phyloP scores from a whole-genome alignment of 1,284 basidiomycete species.

The Sanghuangporus baumii region DNA sequence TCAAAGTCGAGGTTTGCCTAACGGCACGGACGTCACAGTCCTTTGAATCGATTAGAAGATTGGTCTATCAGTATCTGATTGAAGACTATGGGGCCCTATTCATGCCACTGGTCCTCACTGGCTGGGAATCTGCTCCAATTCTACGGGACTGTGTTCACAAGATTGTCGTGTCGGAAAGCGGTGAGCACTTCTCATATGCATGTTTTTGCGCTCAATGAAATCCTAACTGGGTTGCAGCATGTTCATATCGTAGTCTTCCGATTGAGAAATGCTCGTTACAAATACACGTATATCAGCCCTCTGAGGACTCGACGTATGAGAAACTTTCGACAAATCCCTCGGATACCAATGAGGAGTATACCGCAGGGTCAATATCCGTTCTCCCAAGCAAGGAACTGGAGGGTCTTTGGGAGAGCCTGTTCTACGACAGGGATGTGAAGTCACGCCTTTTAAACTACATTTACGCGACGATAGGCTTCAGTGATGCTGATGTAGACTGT shows the following conservation, averaged over 20 bases:
- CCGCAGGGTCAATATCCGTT: conserved; percentile 83
- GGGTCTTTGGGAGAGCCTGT: conserved; percentile 87
- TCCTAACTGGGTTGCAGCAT: conserved; percentile 20
- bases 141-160: conserved; percentile 72
- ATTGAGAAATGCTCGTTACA: conserved; percentile 59
- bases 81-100: conserved; percentile 55
- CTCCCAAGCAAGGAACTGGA: conserved; percentile 81
- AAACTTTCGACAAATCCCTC: conserved; percentile 37
- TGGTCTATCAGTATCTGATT: conserved; percentile 56
- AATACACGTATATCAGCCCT: conserved; percentile 86
- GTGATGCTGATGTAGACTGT: conserved; percentile 87
- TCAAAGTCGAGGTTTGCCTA: conserved; percentile 79
- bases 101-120: conserved; percentile 59
- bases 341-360: conserved; percentile 50
- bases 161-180: conserved; percentile 66
- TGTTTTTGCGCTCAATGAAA: background rate
- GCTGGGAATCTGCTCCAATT: conserved; percentile 71
- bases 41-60: conserved; percentile 63
- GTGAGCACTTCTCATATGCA: conserved; percentile 23
- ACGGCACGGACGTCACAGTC: conserved; percentile 58
- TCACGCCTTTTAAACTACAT: conserved; percentile 88
- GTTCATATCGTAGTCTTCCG: conserved; percentile 33
- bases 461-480: conserved; percentile 86
- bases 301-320: conserved; percentile 64
- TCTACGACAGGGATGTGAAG: conserved; percentile 91